Percentiles rank a stretch among this genome's conserved stretches.
Evolutionary conservation across 371 early-diverging fungal genomes (phyloP).

Genomic region (Phascolomyces articulosus): DNA sequence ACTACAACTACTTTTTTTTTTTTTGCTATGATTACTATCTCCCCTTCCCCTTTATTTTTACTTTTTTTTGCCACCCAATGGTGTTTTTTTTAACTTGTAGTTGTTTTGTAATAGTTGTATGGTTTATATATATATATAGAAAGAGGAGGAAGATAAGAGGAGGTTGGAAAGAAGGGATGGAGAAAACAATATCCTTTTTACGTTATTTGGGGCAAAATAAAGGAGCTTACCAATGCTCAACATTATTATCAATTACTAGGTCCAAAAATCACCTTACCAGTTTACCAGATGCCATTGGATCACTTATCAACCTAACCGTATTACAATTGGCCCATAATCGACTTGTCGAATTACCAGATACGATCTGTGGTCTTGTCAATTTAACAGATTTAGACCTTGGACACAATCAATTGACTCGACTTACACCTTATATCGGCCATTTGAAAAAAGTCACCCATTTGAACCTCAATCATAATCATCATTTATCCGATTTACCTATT

Average conservation of each 20-base stretch:
- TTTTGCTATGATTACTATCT: too few species aligned
- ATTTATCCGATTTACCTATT: slow-evolving; percentile 58
- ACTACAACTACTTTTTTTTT: too few species aligned
- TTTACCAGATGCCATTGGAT: slow-evolving; percentile 63
- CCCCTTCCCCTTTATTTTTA: too few species aligned
- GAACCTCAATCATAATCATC: slow-evolving; percentile 52
- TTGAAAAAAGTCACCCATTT: slow-evolving; percentile 52
- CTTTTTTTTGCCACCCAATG: too few species aligned
- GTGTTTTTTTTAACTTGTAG: too few species aligned
- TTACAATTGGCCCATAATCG: slow-evolving; percentile 43
- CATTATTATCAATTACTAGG: slow-evolving; percentile 1
- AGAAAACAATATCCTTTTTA: too few species aligned
- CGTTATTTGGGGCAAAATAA: background rate
- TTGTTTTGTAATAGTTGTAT: too few species aligned
- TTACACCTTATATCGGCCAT: slow-evolving; percentile 67
- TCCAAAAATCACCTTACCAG: slow-evolving; percentile 20
- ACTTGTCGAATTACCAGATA: slow-evolving; percentile 55
- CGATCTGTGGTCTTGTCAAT: slow-evolving; percentile 67
- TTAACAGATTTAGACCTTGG: slow-evolving; percentile 71
- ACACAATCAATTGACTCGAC: slow-evolving; percentile 60
- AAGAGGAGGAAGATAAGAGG: too few species aligned
- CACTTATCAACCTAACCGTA: slow-evolving; percentile 52
- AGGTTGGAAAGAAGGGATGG: too few species aligned
- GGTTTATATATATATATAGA: too few species aligned
- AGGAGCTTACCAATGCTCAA: background rate